Evolutionary conservation across 768 basidiomycete genomes (phyloP), one percentile per base, ranked within the genome.

Genomic region (Ramaria sp.): DNA sequence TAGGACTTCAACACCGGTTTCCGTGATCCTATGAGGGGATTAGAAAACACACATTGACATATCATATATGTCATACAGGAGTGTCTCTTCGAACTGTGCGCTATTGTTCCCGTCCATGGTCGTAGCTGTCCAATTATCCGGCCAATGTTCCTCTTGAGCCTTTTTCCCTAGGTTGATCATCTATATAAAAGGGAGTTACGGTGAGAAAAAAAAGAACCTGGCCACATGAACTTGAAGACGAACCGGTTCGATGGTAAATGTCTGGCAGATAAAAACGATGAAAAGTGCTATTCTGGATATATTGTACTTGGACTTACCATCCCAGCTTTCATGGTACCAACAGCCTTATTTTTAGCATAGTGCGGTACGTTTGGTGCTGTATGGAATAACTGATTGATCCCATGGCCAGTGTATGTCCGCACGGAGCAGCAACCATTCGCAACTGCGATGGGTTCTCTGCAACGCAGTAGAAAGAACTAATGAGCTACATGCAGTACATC

Each of bases 31-130:
- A 65, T 50, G 51, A 27, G 27, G 27, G 27, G 27, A 27, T 57
- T 15, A 57, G 39, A 50, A 4, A 38, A 5, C 7, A 24, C 38
- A 5, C 22, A 48, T 43, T 34, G 56, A 48, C 30, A 27, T 50
- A 27, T 39, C 22, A 15, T 27, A 27, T 27, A 31, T 46, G 19
- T 79, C 91, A 64, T 65, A 94, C 93, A 99, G 70, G 37, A 99
- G 73, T 0, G 95, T 97, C 65, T 99, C 96, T 69, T 99, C 96
- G 66, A 97, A 99, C 66, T 99, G 96, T 1, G 96, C 96, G 59
- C 90, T 93, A 56, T 79, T 75, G 68, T 87, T 88, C 22, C 93
- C 95, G 70, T 97, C 95, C 12, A 78, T 70, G 4, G 96, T 99
- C 20, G 87, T 91, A 1, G 94, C 91, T 2, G 95, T 98, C 95